Evolutionary conservation across 2,329 filamentous ascomycete species (phyloP).

Genomic region (Aureobasidium pullulans): DNA sequence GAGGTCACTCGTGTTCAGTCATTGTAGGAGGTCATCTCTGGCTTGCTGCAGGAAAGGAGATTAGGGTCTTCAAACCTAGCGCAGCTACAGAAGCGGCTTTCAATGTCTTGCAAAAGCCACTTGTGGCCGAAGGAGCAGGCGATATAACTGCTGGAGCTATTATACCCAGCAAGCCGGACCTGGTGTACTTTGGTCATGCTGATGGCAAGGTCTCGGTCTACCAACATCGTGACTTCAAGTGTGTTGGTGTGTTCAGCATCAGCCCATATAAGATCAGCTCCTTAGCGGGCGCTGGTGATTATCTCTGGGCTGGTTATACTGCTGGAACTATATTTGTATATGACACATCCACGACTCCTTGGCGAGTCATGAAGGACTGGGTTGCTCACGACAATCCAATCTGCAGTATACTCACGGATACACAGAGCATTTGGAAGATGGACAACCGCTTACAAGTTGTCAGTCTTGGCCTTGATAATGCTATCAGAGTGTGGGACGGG

Average conservation of each 20-base stretch:
- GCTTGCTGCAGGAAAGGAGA: constrained; percentile 80
- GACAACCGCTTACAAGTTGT: constrained; percentile 71
- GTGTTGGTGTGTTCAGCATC: constrained; percentile 72
- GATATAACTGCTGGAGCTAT: constrained; percentile 81
- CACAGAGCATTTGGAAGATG: constrained; percentile 75
- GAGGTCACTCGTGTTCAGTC: constrained; percentile 80
- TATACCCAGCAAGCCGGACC: constrained; percentile 65
- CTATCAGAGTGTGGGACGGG: constrained; percentile 82
- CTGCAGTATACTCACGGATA: constrained; percentile 67
- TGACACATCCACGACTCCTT: constrained; percentile 73
- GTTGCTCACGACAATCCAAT: constrained; percentile 80
- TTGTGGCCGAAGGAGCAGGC: constrained; percentile 65
- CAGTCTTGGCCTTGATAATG: constrained; percentile 80
- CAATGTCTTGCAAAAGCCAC: constrained; percentile 63
- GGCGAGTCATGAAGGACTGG: constrained; percentile 92
- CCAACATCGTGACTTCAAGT: constrained; percentile 67
- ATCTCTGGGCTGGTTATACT: constrained; percentile 91
- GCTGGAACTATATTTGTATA: constrained; percentile 92
- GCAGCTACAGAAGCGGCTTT: constrained; percentile 61
- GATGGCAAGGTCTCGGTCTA: constrained; percentile 97
- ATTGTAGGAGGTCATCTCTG: constrained; percentile 79
- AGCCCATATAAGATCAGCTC: constrained; percentile 95
- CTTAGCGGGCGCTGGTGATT: constrained; percentile 68
- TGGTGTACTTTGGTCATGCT: constrained; percentile 81
- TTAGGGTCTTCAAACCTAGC: constrained; percentile 74